Base-by-base conservation (phyloP, 345 rosid species). In the Cardamine chenopodiifolia region DNA sequence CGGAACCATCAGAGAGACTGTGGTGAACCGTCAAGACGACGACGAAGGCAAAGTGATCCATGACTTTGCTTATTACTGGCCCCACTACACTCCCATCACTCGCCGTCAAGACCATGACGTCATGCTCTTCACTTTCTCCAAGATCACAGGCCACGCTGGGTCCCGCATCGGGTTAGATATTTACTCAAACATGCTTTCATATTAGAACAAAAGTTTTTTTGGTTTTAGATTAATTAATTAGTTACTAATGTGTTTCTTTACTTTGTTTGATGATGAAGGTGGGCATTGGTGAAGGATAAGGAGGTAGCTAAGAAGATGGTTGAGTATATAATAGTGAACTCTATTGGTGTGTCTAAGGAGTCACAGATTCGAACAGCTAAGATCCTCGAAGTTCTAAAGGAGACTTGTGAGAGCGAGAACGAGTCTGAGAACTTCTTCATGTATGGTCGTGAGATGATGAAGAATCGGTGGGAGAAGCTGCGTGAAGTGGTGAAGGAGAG, bases 41-140 rank as follows among this genome's bases (percentile, higher is more conserved):
- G 76, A 70, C 13, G 85, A 79, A 20, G 96, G 90, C 19, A 86
- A 80, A 72, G 80, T 83, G 23, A 82, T 94, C 28, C 79, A 94
- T 40, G 98, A 94, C 88, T 82, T 87, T 26, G 97, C 97, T 60
- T 94, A 94, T 61, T 90, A 88, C 68, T 91, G 97, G 98, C 97
- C 98, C 23, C 96, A 91, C 4, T 87, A 86, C 84, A 81, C 96
- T 0, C 87, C 96, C 19, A 90, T 91, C 63, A 86, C 92, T 66
- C 68, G 17, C 15, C 79, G 78, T 48, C 90, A 87, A 10, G 91
- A 88, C 49, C 77, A 90, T 66, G 91, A 88, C 68, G 80, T 88
- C 31, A 91, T 91, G 97, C 85, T 94, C 12, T 94, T 94, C 68
- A 94, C 98, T 54, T 78, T 94, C 78, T 91, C 98, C 76, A 94